Conservation (phyloP, 2,329 filamentous ascomycete genomes). For the Tolypocladium cylindrosporum region DNA sequence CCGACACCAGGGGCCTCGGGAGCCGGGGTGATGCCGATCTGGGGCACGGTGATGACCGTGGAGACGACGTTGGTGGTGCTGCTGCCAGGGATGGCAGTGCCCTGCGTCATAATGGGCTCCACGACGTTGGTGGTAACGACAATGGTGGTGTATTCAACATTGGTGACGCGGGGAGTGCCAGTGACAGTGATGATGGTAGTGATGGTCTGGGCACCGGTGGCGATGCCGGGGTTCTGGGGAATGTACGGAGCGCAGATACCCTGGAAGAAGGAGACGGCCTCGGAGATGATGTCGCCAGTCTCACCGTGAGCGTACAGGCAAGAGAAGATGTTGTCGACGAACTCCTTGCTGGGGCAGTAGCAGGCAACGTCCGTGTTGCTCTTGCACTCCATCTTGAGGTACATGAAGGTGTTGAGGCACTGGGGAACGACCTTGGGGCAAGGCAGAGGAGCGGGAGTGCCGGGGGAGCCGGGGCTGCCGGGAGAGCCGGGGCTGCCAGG, state of each 20-base stretch:
- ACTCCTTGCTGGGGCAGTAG: conserved; percentile 74
- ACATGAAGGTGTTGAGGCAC: conserved; percentile 88
- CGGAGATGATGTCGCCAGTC: conserved; percentile 53
- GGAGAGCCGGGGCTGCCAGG: too few species aligned
- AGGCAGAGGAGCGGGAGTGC: conserved; percentile 25
- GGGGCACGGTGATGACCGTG: conserved; percentile 43
- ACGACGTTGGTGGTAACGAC: conserved; percentile 37
- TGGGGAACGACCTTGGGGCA: conserved; percentile 69
- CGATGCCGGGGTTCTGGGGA: conserved; percentile 71
- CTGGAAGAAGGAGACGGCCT: conserved; percentile 75
- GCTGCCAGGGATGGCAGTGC: conserved; percentile 11
- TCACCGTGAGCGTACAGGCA: conserved; percentile 73
- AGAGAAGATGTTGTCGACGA: conserved; percentile 68
- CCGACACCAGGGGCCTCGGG: conserved; percentile 4
- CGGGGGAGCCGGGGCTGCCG: too few species aligned
- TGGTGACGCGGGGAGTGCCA: conserved; percentile 37
- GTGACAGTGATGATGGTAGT: conserved; percentile 50
- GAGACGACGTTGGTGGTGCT: conserved; percentile 37
- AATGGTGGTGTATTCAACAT: conserved; percentile 41
- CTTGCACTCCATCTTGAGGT: conserved; percentile 56
- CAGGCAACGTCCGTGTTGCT: conserved; percentile 76
- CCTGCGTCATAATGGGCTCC: conserved; percentile 13
- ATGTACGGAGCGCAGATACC: conserved; percentile 78
- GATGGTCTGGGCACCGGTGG: conserved; percentile 60
- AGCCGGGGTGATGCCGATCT: conserved; percentile 37